Conservation (phyloP, 2,329 filamentous ascomycete genomes). For the Xylaria sp. region DNA sequence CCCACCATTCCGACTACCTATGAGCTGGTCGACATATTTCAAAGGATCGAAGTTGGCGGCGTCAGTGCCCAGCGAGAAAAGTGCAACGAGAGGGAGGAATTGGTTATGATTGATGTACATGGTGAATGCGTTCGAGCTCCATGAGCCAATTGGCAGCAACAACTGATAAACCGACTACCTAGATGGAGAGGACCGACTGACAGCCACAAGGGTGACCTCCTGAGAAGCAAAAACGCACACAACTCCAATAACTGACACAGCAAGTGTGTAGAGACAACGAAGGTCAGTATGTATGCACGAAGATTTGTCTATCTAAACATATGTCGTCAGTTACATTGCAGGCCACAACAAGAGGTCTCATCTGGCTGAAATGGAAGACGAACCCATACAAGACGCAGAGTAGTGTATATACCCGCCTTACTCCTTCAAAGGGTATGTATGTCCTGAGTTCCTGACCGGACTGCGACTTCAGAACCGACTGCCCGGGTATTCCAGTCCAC, state of each 20-base stretch:
- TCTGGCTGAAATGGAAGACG: slow-evolving; percentile 7
- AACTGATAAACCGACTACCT: slow-evolving; percentile 1
- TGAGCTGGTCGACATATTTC: slow-evolving; percentile 47
- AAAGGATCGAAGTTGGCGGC: slow-evolving; percentile 32
- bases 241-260: slow-evolving; percentile 11
- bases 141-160: not conserved
- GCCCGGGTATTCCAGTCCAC: not conserved
- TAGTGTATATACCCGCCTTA: not conserved
- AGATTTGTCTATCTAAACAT: not conserved
- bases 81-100: slow-evolving; percentile 15
- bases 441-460: not conserved
- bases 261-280: not conserved
- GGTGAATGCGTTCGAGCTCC: slow-evolving; percentile 11
- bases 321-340: slow-evolving; percentile 11
- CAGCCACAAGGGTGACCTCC: not conserved
- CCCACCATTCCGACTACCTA: slow-evolving; percentile 46
- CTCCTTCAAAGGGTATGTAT: not conserved
- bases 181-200: not conserved
- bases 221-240: not conserved
- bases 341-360: slow-evolving; percentile 12
- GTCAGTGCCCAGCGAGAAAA: slow-evolving; percentile 17
- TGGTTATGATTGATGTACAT: slow-evolving; percentile 21
- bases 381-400: not conserved
- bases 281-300: not conserved
- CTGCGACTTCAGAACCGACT: no score